phyloP scores from a whole-genome alignment of 805 yeast species.

The Candida adriatica region DNA sequence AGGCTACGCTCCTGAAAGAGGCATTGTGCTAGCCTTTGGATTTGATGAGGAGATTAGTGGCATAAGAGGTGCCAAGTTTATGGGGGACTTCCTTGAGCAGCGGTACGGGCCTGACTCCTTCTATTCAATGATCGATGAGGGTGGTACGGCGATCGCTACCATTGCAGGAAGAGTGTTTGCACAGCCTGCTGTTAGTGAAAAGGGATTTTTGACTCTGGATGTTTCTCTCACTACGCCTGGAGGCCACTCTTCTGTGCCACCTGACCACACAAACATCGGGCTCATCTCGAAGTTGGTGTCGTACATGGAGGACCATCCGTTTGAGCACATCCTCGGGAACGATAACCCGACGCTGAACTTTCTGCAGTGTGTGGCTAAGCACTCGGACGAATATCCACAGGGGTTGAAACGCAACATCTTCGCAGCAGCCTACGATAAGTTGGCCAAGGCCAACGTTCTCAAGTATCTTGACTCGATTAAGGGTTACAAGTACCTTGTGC shows the following conservation, averaged over 20 bases:
- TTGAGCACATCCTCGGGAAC: slow-evolving; percentile 35
- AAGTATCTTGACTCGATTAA: slow-evolving; percentile 24
- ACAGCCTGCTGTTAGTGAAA: slow-evolving; percentile 54
- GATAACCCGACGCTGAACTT: slow-evolving; percentile 48
- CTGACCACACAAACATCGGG: slow-evolving; percentile 70
- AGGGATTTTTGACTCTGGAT: slow-evolving; percentile 48
- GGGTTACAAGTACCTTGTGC: slow-evolving; percentile 31
- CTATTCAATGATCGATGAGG: slow-evolving; percentile 60
- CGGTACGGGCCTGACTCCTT: slow-evolving; percentile 54
- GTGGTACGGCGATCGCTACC: slow-evolving; percentile 37
- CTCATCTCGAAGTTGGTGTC: slow-evolving; percentile 49
- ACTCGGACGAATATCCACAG: slow-evolving; percentile 20
- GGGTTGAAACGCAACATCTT: slow-evolving; percentile 25
- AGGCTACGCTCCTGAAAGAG: slow-evolving; percentile 48
- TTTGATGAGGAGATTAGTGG: slow-evolving; percentile 75
- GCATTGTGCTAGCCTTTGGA: slow-evolving; percentile 58
- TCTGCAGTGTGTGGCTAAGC: slow-evolving; percentile 58
- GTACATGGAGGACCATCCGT: slow-evolving; percentile 49
- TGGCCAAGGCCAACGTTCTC: slow-evolving; percentile 32
- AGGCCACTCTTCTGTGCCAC: slow-evolving; percentile 70
- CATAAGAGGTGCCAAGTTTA: slow-evolving; percentile 44
- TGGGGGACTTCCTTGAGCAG: slow-evolving; percentile 38
- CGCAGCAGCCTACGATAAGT: slow-evolving; percentile 27
- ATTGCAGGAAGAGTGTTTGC: slow-evolving; percentile 36
- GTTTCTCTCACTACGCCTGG: slow-evolving; percentile 55